phyloP scores from a whole-genome alignment of 1,139 yeast genomes.

The Candida tunisiensis region DNA sequence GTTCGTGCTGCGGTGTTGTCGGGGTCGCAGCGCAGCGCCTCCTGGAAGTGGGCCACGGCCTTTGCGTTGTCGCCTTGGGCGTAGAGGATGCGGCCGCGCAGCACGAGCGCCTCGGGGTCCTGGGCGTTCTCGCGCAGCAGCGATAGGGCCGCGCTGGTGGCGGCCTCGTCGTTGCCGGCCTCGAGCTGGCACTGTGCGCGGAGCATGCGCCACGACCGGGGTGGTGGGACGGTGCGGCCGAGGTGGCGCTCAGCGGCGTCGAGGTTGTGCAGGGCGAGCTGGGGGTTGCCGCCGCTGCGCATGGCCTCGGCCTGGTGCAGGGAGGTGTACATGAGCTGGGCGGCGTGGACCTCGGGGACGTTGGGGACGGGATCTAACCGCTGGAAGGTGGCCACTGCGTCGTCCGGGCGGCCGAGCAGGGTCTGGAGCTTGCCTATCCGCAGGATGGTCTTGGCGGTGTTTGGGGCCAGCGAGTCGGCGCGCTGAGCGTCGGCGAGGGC shows the following conservation, averaged over 20 bases:
- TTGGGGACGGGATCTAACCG: slow-evolving; percentile 10
- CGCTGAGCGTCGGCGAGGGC: slow-evolving; percentile 35
- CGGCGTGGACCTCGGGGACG: slow-evolving; percentile 15
- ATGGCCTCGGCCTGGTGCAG: slow-evolving; percentile 15
- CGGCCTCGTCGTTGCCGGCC: slow-evolving; percentile 19
- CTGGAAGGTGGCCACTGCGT: slow-evolving; percentile 15
- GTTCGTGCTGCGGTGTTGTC: slow-evolving; percentile 20
- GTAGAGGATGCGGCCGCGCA: slow-evolving; percentile 22
- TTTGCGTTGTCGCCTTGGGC: slow-evolving; percentile 22
- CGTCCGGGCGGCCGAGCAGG: slow-evolving; percentile 18
- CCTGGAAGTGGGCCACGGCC: slow-evolving; percentile 22
- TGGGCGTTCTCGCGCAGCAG: slow-evolving; percentile 18
- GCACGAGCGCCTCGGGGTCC: slow-evolving; percentile 22
- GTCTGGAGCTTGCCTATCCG: slow-evolving; percentile 22
- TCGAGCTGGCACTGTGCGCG: slow-evolving; percentile 15
- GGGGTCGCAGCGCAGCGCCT: slow-evolving; percentile 26
- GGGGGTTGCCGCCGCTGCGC: no score
- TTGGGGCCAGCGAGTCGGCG: slow-evolving; percentile 19
- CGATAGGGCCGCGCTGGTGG: slow-evolving; percentile 19
- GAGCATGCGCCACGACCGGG: slow-evolving; percentile 20
- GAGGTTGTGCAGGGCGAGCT: slow-evolving; percentile 19
- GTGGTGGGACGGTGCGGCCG: slow-evolving; percentile 18
- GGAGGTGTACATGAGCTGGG: slow-evolving; percentile 20
- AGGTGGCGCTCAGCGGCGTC: slow-evolving; percentile 21
- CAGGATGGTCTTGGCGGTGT: slow-evolving; percentile 17